Evolutionary conservation across 2,329 filamentous ascomycete genomes (phyloP).

Genomic region (Zymoseptoria tritici): DNA sequence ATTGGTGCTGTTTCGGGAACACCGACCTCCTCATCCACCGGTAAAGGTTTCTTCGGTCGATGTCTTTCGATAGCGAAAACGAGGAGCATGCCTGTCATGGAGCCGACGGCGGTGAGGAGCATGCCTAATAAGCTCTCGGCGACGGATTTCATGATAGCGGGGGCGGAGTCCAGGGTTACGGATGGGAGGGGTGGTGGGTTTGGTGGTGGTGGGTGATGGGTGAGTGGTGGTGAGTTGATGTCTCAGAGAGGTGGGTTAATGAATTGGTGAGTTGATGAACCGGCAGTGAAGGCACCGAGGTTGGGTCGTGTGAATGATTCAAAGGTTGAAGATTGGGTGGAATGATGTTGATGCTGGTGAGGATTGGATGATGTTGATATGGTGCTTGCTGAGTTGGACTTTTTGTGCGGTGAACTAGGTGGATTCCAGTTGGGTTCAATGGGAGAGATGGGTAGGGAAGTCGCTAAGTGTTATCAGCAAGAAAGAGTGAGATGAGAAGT

Average conservation of each 20-base stretch:
- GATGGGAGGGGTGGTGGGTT: background rate
- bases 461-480: background rate
- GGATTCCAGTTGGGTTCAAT: too few species aligned
- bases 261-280: too few species aligned
- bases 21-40: background rate
- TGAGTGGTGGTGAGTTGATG: too few species aligned
- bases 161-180: background rate
- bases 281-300: too few species aligned
- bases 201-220: too few species aligned
- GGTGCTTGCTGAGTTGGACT: too few species aligned
- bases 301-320: too few species aligned
- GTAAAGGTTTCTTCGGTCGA: background rate
- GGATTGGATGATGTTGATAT: too few species aligned
- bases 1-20: too few species aligned
- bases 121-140: background rate
- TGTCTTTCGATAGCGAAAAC: background rate
- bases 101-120: background rate
- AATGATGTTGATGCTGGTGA: too few species aligned
- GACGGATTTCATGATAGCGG: background rate
- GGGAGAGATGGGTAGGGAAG: background rate
- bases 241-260: too few species aligned
- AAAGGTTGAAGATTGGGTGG: too few species aligned
- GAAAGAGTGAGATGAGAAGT: background rate
- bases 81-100: background rate
- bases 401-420: background rate